Base-by-base conservation (phyloP, 148 eudicot genomes). In the Rhododendron williamsianum region DNA sequence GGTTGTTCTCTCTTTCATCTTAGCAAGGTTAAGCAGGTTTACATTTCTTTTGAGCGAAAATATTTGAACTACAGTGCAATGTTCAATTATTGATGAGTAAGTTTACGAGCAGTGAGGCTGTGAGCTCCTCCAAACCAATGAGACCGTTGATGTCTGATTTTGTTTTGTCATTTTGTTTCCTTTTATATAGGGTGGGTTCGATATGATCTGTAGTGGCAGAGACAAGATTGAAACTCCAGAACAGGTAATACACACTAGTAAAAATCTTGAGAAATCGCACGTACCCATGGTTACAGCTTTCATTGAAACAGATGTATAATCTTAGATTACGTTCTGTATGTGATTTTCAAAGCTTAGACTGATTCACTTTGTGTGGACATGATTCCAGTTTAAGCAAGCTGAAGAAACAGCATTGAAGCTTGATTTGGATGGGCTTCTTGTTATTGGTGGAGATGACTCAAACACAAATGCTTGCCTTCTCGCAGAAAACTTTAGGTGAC, bases 221-320 rank as follows among this genome's bases (percentile, higher is more conserved):
- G 98, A 94, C 94, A 95, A 97, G 91, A 97, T 97, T 91, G 99
- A 97, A 93, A 97, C 99, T 87, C 99, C 98, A 77, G 98, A 94
- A 79, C 99, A 97, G 99, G 99, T 92, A 84, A 87, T 81, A 81
- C 21, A 35, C 49, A 49, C 30, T 71, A 72, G 15, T 58, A 43
- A 13, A 16, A 19, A 69, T 60, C 69, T 27, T 0, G 27, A 48
- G 58, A 52, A 35, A 63, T 86, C 38, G 54, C 19, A 10, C 15
- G 16, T 80, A 43, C 43, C 18, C 33, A 3, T 74, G 9, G 21
- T 76, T 74, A 2, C 41, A 56, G 76, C n/a, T 23, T 86, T 18
- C 9, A 9, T 21, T 7, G 18, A 78, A 60, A 25, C 33, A 81
- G 49, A 13, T 51, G 5, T 27, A 74, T 23, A 7, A 35, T 74